These are phyloP conservation scores for Apiospora arundinis DNA, from an alignment of 2,329 filamentous ascomycete genomes.

Conservation along the genomic window DNA sequence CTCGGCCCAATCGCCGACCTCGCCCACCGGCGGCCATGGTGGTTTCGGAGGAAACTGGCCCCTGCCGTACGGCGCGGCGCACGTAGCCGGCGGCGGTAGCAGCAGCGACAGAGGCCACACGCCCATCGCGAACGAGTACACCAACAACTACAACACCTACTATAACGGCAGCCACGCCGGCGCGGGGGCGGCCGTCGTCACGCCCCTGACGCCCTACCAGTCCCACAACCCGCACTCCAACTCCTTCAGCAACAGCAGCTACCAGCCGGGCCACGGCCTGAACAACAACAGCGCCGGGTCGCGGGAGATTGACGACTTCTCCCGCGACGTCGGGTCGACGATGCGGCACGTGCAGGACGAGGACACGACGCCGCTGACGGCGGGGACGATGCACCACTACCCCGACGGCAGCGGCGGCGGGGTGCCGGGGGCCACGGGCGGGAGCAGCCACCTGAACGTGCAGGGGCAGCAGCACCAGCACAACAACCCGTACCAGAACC, in stretches of 20 bases:
- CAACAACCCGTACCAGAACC: not conserved
- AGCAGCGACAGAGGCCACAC: not conserved
- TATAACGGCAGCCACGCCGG: slow-evolving; percentile 7
- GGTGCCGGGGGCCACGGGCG: not conserved
- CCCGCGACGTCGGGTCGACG: slow-evolving; percentile 48
- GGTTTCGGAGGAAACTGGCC: not conserved
- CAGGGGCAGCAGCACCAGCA: not conserved
- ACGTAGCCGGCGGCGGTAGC: slow-evolving; percentile 2
- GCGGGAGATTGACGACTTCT: slow-evolving; percentile 54
- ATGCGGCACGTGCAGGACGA: slow-evolving; percentile 44
- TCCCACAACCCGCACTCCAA: not conserved
- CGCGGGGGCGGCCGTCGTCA: not conserved
- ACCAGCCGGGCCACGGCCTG: not conserved
- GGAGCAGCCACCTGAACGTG: not conserved
- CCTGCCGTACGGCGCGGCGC: slow-evolving; percentile 6
- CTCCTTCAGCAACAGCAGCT: not conserved
- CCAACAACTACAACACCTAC: not conserved
- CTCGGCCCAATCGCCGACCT: not conserved
- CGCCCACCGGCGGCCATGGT: not conserved
- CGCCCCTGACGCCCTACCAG: slow-evolving; percentile 1
- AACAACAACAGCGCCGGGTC: slow-evolving; percentile 26
- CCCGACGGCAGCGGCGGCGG: not conserved
- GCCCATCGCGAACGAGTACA: slow-evolving; percentile 20
- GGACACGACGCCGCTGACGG: slow-evolving; percentile 44
- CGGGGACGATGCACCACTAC: slow-evolving; percentile 20